These are phyloP conservation scores for Claviceps lovelessii DNA, from an alignment of 2,329 filamentous ascomycete species.

Conservation along the genomic window DNA sequence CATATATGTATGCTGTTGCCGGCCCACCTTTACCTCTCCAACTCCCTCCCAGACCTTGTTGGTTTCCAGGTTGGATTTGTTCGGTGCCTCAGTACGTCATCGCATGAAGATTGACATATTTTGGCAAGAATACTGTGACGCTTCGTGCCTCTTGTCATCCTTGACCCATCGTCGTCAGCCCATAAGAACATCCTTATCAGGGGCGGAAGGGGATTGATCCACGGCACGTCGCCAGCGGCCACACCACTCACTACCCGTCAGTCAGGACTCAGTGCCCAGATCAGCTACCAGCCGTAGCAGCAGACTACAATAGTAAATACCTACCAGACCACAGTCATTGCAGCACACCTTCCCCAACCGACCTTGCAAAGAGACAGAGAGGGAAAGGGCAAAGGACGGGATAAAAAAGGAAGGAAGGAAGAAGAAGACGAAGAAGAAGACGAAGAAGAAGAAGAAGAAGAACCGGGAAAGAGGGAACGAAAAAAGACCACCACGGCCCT, in stretches of 20 bases:
- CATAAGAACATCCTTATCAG: not conserved
- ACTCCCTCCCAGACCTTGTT: not conserved
- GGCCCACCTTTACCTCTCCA: not conserved
- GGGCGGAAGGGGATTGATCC: not conserved
- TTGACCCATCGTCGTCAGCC: not conserved
- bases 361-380: not conserved
- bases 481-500: not conserved
- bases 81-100: not conserved
- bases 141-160: not conserved
- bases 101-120: not conserved
- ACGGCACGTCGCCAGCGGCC: not conserved
- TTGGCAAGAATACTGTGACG: not conserved
- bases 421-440: not conserved
- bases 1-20: not conserved
- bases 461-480: too few relatives aligned
- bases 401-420: not conserved
- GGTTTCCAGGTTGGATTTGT: not conserved
- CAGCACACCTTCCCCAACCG: not conserved
- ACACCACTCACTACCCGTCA: not conserved
- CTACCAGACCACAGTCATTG: not conserved
- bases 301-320: not conserved
- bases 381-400: too few relatives aligned
- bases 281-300: not conserved
- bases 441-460: too few relatives aligned
- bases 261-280: not conserved